Base-by-base conservation (phyloP, 2,329 filamentous ascomycete species). In the Fusarium sulawesiense region DNA sequence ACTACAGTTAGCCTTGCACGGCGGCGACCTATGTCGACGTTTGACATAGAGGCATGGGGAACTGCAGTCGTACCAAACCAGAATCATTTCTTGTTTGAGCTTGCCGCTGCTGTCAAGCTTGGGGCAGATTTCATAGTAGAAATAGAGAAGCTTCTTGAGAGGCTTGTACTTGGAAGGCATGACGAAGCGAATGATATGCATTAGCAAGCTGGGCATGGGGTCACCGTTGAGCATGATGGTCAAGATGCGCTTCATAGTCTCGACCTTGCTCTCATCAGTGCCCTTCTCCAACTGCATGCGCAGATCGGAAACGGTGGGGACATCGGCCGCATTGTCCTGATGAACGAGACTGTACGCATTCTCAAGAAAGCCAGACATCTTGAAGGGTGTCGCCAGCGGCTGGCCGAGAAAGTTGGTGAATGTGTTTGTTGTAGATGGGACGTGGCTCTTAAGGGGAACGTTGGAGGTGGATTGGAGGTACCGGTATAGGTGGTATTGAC, bases 181-280 rank as follows among this genome's bases (percentile, higher is more conserved):
- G 76, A 99, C 94, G 80, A 99, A 99, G 80, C 96, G 93, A 81
- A 99, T 99, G 78, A 99, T 99, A 84, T 98, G 96, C 96, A 99
- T 99, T 75, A 99, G 90, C 21, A 99, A 87, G 74, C 94, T 91
- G 27, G 94, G 92, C 91, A 99, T 96, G 42, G 96, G 91, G 79
- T 99, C 95, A 74, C 96, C 96, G 80, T 98, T 98, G 78, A 99
- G 89, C 96, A 99, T 98, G 79, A 98, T 90, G 70, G 93, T 97
- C 79, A 98, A 85, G 80, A 99, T 94, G 84, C 90, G 92, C 89
- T 96, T 97, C 93, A 97, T 97, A 64, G 94, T 97, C 73, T 97
- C 94, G 80, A 95, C 87, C 86, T 98, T 98, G 78, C 88, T 90
- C 82, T 97, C 94, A 81, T 97, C 94, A 67, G 88, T 95, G 75